Conservation (phyloP, 2,329 filamentous ascomycete species). For the Penicillium sp. region DNA sequence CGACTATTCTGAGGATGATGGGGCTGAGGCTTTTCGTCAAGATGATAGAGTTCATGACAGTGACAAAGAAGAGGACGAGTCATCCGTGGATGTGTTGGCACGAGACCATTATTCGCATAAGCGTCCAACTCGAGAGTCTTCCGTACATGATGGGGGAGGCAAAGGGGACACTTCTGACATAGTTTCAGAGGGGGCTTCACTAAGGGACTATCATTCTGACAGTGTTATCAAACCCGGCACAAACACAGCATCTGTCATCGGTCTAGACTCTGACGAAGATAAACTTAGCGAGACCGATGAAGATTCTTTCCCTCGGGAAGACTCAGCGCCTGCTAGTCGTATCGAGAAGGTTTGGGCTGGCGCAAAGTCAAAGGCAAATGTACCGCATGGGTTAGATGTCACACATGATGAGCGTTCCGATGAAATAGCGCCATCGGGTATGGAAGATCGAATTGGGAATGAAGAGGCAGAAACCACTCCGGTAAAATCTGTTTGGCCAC, state of each 20-base stretch:
- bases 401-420: not conserved
- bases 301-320: not conserved
- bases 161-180: not conserved
- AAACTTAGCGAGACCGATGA: not conserved
- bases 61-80: slow-evolving; percentile 19
- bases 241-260: not conserved
- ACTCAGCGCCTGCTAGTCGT: not conserved
- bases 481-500: slow-evolving; percentile 4
- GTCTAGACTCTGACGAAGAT: not conserved
- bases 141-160: not conserved
- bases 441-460: not conserved
- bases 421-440: not conserved
- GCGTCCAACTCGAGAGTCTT: not conserved
- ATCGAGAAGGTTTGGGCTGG: slow-evolving; percentile 1
- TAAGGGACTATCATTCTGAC: not conserved
- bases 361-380: not conserved
- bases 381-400: not conserved
- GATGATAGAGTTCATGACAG: slow-evolving; percentile 17
- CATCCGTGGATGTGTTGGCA: slow-evolving; percentile 11
- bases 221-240: not conserved
- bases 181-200: not conserved
- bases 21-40: not conserved
- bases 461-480: not conserved
- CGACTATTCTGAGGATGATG: slow-evolving; percentile 2
- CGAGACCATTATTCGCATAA: slow-evolving; percentile 7